Conservation (phyloP, 1,139 yeast species). For the Saccharomyces pastorianus region DNA sequence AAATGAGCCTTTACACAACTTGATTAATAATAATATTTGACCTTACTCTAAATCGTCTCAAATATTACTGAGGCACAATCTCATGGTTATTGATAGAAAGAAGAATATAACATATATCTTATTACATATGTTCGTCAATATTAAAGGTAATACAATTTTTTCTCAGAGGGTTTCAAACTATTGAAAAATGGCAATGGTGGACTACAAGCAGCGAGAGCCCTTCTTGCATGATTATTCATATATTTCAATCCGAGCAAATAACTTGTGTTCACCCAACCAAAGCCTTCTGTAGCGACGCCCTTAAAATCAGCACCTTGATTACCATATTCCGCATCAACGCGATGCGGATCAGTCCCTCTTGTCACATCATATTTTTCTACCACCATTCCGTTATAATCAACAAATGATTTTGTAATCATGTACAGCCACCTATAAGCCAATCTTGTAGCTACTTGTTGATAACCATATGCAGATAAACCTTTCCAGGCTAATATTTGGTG, state of each 20-base stretch:
- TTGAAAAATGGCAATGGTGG: slow-evolving; percentile 66
- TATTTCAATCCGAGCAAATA: slow-evolving; percentile 67
- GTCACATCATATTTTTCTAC: slow-evolving; percentile 95
- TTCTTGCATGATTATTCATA: slow-evolving; percentile 57
- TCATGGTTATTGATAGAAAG: not conserved
- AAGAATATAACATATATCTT: too few species aligned
- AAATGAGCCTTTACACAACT: too few species aligned
- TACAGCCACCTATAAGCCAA: slow-evolving; percentile 81
- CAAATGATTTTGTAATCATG: slow-evolving; percentile 86
- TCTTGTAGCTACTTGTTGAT: slow-evolving; percentile 55
- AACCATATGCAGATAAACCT: slow-evolving; percentile 73
- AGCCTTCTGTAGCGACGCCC: slow-evolving; percentile 94
- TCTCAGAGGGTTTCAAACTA: slow-evolving; percentile 42
- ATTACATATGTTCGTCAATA: too few species aligned
- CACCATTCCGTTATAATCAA: slow-evolving; percentile 89
- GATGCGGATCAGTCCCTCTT: slow-evolving; percentile 74
- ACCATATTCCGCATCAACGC: slow-evolving; percentile 94
- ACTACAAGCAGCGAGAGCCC: slow-evolving; percentile 78
- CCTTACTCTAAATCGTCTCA: not conserved
- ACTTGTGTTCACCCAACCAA: slow-evolving; percentile 95
- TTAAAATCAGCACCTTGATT: slow-evolving; percentile 90
- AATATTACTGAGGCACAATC: too few species aligned
- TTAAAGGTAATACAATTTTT: slow-evolving; percentile 34
- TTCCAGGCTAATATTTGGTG: slow-evolving; percentile 94
- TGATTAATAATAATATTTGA: too few species aligned